Evolutionary conservation across 2,329 filamentous ascomycete genomes (phyloP).

Genomic region (Chaetomium globosum): DNA sequence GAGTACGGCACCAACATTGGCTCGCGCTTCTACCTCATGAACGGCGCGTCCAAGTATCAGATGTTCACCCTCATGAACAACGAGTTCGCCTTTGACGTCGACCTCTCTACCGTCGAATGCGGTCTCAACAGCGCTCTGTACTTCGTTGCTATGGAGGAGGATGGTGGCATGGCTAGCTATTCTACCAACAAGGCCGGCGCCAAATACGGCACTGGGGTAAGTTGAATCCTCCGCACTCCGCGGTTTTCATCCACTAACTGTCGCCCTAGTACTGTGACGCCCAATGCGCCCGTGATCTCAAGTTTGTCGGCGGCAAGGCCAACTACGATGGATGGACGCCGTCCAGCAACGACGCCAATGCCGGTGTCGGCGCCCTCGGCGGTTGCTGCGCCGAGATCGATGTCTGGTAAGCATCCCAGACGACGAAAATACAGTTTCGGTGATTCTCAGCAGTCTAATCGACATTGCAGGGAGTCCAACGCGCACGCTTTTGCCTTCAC

Average conservation of each 20-base stretch:
- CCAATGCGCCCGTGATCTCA: constrained; percentile 57
- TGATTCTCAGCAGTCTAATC: not conserved
- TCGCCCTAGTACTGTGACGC: constrained; percentile 50
- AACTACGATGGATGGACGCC: constrained; percentile 57
- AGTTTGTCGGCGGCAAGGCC: constrained; percentile 60
- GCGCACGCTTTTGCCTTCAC: constrained; percentile 65
- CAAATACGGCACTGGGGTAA: constrained; percentile 57
- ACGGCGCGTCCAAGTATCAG: constrained; percentile 63
- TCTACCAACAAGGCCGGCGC: constrained; percentile 56
- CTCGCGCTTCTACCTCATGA: constrained; percentile 66
- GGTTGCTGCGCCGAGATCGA: constrained; percentile 65
- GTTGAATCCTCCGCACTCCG: constrained; percentile 10
- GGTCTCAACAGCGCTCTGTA: constrained; percentile 74
- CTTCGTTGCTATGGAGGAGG: constrained; percentile 62
- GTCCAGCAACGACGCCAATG: constrained; percentile 57
- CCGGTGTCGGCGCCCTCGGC: constrained; percentile 55
- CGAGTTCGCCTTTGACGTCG: constrained; percentile 73
- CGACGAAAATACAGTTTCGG: not conserved
- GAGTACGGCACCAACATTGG: constrained; percentile 52
- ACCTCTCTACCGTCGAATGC: constrained; percentile 68
- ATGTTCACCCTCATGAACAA: constrained; percentile 66
- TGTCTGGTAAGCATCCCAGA: constrained; percentile 37
- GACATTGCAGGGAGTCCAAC: constrained; percentile 60
- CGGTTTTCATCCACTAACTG: no score
- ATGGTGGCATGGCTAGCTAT: constrained; percentile 57